Conservation (phyloP, 1,284 basidiomycete genomes). For the Sporisorium sorghi region DNA sequence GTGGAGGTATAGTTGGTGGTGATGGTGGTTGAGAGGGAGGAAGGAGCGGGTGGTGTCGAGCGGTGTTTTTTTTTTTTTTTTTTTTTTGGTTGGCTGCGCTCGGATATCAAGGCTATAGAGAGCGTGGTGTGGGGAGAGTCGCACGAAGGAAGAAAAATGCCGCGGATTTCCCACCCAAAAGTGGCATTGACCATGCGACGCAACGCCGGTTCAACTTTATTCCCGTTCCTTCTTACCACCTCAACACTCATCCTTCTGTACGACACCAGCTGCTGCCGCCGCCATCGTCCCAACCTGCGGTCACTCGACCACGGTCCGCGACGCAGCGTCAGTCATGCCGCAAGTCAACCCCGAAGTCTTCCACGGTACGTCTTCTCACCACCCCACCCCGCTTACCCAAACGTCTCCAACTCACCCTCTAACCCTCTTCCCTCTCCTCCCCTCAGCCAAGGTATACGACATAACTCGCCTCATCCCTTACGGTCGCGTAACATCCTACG, state of each 20-base stretch:
- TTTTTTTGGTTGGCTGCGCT: too few species aligned
- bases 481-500: constrained; percentile 65
- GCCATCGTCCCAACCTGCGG: background rate
- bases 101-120: constrained; percentile 44
- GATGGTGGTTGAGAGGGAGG: constrained; percentile 1
- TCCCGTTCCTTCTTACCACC: background rate
- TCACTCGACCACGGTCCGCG: too few species aligned
- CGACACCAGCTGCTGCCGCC: background rate
- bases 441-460: constrained; percentile 62
- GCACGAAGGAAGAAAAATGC: constrained; percentile 4
- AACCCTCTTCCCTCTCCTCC: too few species aligned
- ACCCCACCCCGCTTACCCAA: background rate
- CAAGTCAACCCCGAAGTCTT: constrained; percentile 50
- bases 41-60: background rate
- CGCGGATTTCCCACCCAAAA: background rate
- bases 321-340: constrained; percentile 39
- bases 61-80: too few species aligned
- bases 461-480: constrained; percentile 56
- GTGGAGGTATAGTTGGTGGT: background rate
- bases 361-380: constrained; percentile 24
- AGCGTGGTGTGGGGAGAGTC: constrained; percentile 1
- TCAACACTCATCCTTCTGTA: too few species aligned
- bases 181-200: background rate
- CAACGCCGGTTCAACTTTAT: constrained; percentile 11
- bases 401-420: background rate